Evolutionary conservation across 2,329 filamentous ascomycete genomes (phyloP), one percentile per base, ranked within the genome.

Genomic region (Stromatinia cepivora): DNA sequence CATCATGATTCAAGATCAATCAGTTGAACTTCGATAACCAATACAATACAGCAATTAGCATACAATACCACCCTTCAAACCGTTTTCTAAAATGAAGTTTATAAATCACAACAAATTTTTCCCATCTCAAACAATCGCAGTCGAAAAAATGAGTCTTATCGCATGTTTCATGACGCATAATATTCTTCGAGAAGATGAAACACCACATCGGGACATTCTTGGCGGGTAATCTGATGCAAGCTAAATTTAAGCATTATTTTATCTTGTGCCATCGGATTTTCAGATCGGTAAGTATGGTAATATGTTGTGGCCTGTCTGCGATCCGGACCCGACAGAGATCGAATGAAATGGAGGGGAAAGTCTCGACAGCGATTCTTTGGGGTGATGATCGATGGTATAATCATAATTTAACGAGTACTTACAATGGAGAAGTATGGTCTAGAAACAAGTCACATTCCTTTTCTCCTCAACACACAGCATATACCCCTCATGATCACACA

Each of bases 81-180:
- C 53, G 1, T 22, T 22, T 36, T 56, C 53, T 13, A 3, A 10
- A 56, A 22, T 56, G 31, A 56, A 36, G 11, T 22, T 22, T 56
- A n/a, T 10, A 34, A n/a, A 15, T 11, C 34, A 39, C 36, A 25
- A n/a, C 31, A 57, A 57, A n/a, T 3, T 57, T 57, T 15, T n/a
- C 34, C 22, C 8, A 39, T 25, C 31, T 57, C 54, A 57, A 57
- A 57, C 54, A 39, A 39, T n/a, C 4, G 13, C n/a, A 42, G 36
- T 22, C 15, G 7, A 17, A 36, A 48, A 46, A 62, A n/a, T 34
- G 13, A 34, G 58, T 62, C 58, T 48, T 34, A 48, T 48, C 58
- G 34, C 58, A 48, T 34, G 58, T 62, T 62, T 62, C 42, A 62
- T 11, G 31, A 3, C 45, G 42, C 42, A 62, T 62, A 17, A 48